Evolutionary conservation across 805 yeast species (phyloP).

Genomic region (Komagataella populi): DNA sequence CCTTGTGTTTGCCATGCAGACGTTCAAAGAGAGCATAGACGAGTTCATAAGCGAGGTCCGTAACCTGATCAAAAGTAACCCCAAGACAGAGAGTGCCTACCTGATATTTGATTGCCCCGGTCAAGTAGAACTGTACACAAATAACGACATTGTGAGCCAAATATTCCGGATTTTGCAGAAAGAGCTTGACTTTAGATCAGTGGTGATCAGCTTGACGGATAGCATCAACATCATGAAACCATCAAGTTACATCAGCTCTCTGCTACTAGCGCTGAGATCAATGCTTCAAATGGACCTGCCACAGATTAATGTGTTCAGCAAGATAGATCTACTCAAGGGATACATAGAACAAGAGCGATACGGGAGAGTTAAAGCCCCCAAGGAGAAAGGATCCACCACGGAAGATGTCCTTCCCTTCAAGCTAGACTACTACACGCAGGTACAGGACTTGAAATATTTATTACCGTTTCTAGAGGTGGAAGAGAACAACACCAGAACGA

Average conservation of each 20-base stretch:
- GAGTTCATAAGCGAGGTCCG: constrained; percentile 43
- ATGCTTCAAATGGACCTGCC: constrained; percentile 92
- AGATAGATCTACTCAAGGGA: constrained; percentile 66
- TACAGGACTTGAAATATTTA: constrained; percentile 64
- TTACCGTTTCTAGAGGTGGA: constrained; percentile 62
- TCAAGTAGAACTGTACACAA: constrained; percentile 90
- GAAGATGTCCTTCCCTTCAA: constrained; percentile 51
- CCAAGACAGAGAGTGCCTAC: constrained; percentile 36
- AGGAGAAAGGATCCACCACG: not conserved
- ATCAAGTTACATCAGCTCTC: constrained; percentile 73
- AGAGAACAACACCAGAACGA: constrained; percentile 43
- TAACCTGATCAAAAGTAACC: constrained; percentile 29
- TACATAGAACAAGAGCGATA: constrained; percentile 21
- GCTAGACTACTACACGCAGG: constrained; percentile 83
- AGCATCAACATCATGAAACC: constrained; percentile 74
- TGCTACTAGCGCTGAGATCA: constrained; percentile 70
- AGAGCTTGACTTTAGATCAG: constrained; percentile 53
- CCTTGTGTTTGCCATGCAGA: constrained; percentile 74
- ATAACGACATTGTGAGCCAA: constrained; percentile 57
- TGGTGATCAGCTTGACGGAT: constrained; percentile 82
- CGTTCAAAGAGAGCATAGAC: constrained; percentile 41
- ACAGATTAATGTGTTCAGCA: constrained; percentile 83
- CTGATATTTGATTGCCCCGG: constrained; percentile 88
- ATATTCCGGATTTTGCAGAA: constrained; percentile 57
- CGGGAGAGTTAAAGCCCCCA: constrained; percentile 2